Evolutionary conservation across 2,329 filamentous ascomycete species (phyloP), one percentile per base, ranked within the genome.

Genomic region (Fulvia fulva): DNA sequence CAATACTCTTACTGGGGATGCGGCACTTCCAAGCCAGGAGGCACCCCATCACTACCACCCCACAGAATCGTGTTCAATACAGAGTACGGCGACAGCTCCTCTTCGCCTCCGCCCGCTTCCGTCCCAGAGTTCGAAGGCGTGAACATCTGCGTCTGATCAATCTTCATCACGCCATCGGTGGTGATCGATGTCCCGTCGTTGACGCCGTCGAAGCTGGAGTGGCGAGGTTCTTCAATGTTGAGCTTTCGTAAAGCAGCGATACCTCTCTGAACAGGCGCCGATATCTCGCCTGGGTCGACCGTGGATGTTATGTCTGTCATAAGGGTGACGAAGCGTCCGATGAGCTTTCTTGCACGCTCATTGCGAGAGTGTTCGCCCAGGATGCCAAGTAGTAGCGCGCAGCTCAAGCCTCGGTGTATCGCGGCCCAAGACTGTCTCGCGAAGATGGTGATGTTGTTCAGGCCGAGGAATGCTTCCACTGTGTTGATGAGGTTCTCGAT

Each of bases 391-490:
- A 72, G 62, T 1, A 72, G 60, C 5, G 69, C 63, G 75, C 70
- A 60, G 73, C 77, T 60, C 70, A 78, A 65, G 71, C 76, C 54
- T 74, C 74, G 67, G 55, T 71, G 70, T 2, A 71, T 63, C 4
- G 70, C 68, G 9, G 68, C 67, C 70, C 70, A 72, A 9, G 68
- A 51, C 72, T 77, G 52, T 70, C 75, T 8, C 67, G 75, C 34
- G 74, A 79, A 71, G 50, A 69, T 61, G 1, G 69, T 71, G 73
- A 80, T 78, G 67, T 79, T 79, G 60, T 80, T 77, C 3, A 87
- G 73, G 53, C 85, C 84, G 2, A 86, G 78, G 68, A 85, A 87
- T 0, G 82, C 81, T 65, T 85, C 82, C 11, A 86, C 81, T 0
- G 82, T 57, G 80, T 77, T 70, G 63, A 81, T 78, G 23, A 86